A percentile compares a stretch with the other conserved stretches of the same genome.
Conservation (phyloP, 176 grass and related monocot genomes). For the Rhynchospora tenuis region DNA sequence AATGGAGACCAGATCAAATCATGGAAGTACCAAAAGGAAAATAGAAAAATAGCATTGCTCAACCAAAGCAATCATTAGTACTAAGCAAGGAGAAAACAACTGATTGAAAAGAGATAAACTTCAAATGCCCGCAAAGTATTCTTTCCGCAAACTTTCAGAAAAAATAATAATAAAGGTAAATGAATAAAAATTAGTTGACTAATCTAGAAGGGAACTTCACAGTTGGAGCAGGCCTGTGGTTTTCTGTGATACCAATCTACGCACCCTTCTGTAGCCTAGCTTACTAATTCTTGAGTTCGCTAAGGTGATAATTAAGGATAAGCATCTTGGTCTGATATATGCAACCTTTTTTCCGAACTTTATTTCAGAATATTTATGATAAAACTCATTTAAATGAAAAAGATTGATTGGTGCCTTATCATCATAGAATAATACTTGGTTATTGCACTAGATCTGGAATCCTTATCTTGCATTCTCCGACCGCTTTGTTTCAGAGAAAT, state of each 20-base stretch:
- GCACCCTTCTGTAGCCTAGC: not conserved
- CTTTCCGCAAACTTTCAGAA: not conserved
- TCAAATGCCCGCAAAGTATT: conserved; percentile 10
- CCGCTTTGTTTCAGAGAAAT: not conserved
- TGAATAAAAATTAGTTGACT: not conserved
- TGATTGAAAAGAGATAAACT: not conserved
- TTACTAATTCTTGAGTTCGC: not conserved
- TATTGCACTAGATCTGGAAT: conserved; percentile 17
- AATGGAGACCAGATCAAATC: not conserved
- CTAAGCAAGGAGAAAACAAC: not conserved
- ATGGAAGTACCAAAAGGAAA: not conserved
- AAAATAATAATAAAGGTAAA: not conserved
- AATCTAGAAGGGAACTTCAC: not conserved
- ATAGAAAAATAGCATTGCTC: not conserved
- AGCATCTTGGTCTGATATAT: not conserved
- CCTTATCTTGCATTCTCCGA: not conserved
- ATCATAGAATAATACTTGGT: conserved; percentile 2
- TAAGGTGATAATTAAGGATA: not conserved
- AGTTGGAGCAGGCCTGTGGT: not conserved
- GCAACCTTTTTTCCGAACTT: not conserved
- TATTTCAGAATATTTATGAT: not conserved
- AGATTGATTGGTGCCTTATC: not conserved
- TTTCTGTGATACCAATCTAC: not conserved
- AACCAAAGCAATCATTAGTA: not conserved
- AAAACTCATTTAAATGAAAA: not conserved